Evolutionary conservation across 768 basidiomycete genomes (phyloP), one percentile per base, ranked within the genome.

Genomic region (Termitomyces sp.): DNA sequence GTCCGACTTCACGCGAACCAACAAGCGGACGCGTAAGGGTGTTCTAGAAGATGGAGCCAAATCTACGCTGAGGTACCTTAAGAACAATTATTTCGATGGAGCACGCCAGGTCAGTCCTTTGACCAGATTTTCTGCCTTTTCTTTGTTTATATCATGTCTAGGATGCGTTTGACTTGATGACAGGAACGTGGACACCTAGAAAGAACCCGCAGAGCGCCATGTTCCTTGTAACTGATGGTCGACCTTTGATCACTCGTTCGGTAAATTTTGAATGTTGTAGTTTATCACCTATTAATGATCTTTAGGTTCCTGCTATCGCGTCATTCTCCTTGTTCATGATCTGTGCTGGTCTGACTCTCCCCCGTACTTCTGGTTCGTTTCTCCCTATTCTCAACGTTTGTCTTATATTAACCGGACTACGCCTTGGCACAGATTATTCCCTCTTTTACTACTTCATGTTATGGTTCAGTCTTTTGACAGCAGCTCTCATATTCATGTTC

Each of bases 21-120:
- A 93, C 65, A 88, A 88, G 70, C 81, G 97, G 34, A 94, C 94
- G 2, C 83, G 76, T 52, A 83, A 86, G 59, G 97, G 97, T 32
- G 69, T 74, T 26, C 64, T 97, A 39, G 86, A 94, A 65, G 97
- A 99, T 71, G 91, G 91, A 0, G 78, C 83, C 71, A 98, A 98
- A 69, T 88, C 89, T 24, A 69, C 84, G 0, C 77, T 84, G 73
- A 83, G 97, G 59, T 99, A 98, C 67, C 67, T 97, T 63, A 94
- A 88, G 79, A 98, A 98, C 77, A 98, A 96, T 68, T 92, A 92
- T 74, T 90, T 97, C 61, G 97, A 99, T 69, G 97, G 97, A 7
- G 80, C 94, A 50, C 78, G 95, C 66, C 94, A 96, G 78, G 89
- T 88, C 92, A 76, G 87, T 85, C 48, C 44, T 20, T 41, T 29